Conservation (phyloP, 805 yeast genomes). For the Candida loeiensis region DNA sequence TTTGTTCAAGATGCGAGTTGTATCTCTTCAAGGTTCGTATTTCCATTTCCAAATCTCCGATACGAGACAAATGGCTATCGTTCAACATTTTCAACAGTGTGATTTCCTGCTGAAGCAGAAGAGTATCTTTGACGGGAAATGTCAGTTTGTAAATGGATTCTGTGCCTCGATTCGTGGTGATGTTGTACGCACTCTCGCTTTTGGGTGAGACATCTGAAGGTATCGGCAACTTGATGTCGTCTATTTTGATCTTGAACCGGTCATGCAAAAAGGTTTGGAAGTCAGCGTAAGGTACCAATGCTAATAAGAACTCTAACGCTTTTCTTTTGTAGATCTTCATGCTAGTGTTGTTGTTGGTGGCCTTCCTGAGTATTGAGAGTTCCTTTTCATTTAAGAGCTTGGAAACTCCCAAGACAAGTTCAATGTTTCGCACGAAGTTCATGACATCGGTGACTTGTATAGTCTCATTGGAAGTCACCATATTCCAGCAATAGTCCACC, state of each 20-base stretch:
- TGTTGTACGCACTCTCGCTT: not conserved
- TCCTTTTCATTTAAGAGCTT: constrained; percentile 17
- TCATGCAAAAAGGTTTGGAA: constrained; percentile 21
- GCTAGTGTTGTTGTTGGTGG: constrained; percentile 11
- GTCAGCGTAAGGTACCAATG: constrained; percentile 18
- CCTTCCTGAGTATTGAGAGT: constrained; percentile 10
- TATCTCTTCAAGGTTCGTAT: constrained; percentile 16
- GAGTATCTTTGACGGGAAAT: too few species aligned
- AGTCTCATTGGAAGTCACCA: constrained; percentile 1
- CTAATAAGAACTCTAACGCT: constrained; percentile 22
- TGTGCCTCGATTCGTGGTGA: too few species aligned
- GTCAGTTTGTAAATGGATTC: too few species aligned
- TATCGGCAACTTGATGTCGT: constrained; percentile 3
- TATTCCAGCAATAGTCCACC: constrained; percentile 11
- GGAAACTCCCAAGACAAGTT: constrained; percentile 15
- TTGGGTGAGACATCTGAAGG: not conserved
- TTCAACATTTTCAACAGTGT: constrained; percentile 1
- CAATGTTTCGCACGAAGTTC: constrained; percentile 21
- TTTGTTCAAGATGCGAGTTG: constrained; percentile 15
- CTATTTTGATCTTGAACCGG: constrained; percentile 12
- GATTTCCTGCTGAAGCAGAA: not conserved
- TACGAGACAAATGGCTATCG: constrained; percentile 1
- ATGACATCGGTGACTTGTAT: constrained; percentile 23
- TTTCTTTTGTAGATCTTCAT: constrained; percentile 20
- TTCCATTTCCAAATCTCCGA: constrained; percentile 19